Conservation (phyloP, 352 stramenopile genomes). For the Globisporangium lucens region DNA sequence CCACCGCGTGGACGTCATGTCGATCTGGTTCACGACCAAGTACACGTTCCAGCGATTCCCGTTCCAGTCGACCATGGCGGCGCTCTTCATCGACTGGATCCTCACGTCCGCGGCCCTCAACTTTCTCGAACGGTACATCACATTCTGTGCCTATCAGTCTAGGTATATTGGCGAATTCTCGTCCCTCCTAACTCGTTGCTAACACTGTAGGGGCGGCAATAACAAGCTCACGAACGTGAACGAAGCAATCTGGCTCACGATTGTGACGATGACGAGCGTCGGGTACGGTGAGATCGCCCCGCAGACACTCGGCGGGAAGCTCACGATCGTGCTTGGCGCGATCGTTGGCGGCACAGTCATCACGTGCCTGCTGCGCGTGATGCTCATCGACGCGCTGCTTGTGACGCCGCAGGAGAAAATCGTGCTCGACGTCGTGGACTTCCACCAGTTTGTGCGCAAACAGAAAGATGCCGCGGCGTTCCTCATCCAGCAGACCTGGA, state of each 20-base stretch:
- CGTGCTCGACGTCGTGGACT: constrained; percentile 57
- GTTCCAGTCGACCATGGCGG: constrained; percentile 31
- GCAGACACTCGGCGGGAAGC: constrained; percentile 47
- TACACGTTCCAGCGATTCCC: constrained; percentile 52
- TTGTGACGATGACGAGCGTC: constrained; percentile 63
- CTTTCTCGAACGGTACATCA: constrained; percentile 44
- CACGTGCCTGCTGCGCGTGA: constrained; percentile 53
- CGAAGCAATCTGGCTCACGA: constrained; percentile 62
- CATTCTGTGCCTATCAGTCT: not conserved
- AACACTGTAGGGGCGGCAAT: constrained; percentile 34
- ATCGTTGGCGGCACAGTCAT: constrained; percentile 59
- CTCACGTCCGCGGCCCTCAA: constrained; percentile 55
- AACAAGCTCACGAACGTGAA: constrained; percentile 35
- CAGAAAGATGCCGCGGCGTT: constrained; percentile 39
- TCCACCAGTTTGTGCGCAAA: constrained; percentile 45
- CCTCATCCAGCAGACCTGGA: constrained; percentile 48
- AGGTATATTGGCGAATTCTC: not conserved
- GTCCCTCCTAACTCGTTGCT: not conserved
- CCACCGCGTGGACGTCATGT: constrained; percentile 53
- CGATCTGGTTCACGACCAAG: constrained; percentile 62
- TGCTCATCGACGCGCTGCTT: constrained; percentile 55
- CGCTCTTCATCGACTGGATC: constrained; percentile 49
- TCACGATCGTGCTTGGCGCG: constrained; percentile 50
- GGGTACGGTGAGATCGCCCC: constrained; percentile 58
- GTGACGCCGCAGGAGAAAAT: constrained; percentile 53